Evolutionary conservation across 106 monocot species (phyloP).

Genomic region (Allium fistulosum): DNA sequence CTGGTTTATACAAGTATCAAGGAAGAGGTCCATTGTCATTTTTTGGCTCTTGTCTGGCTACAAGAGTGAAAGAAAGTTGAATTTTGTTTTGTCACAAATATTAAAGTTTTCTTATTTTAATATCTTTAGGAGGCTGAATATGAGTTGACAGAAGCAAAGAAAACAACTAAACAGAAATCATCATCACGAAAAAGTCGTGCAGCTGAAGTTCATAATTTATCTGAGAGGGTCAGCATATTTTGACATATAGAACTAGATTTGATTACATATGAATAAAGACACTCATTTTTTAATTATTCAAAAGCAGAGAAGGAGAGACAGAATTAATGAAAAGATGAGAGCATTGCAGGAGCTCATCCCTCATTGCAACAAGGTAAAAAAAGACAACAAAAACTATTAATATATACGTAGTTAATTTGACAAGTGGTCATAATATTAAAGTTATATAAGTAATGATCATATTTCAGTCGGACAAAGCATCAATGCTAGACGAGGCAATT

Average conservation of each 20-base stretch:
- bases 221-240: conserved; percentile 56
- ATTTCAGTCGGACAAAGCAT: conserved; percentile 76
- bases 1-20: too few species aligned
- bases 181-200: conserved; percentile 67
- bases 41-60: too few species aligned
- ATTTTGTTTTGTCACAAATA: neutral
- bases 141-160: conserved; percentile 39
- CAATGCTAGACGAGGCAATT: conserved; percentile 83
- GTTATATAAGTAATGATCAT: neutral
- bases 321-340: conserved; percentile 77
- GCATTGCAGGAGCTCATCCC: conserved; percentile 72
- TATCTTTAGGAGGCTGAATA: conserved; percentile 51
- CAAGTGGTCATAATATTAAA: neutral
- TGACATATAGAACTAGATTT: neutral
- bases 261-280: too few species aligned
- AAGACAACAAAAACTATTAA: neutral
- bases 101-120: neutral
- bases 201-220: conserved; percentile 91
- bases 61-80: too few species aligned
- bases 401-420: neutral
- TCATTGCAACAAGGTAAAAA: conserved; percentile 63
- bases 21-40: too few species aligned
- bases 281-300: too few species aligned
- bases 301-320: conserved; percentile 56
- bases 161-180: conserved; percentile 18